Base-by-base conservation (phyloP, 192 early-diverging fungal genomes). In the Allomyces arbusculus region DNA sequence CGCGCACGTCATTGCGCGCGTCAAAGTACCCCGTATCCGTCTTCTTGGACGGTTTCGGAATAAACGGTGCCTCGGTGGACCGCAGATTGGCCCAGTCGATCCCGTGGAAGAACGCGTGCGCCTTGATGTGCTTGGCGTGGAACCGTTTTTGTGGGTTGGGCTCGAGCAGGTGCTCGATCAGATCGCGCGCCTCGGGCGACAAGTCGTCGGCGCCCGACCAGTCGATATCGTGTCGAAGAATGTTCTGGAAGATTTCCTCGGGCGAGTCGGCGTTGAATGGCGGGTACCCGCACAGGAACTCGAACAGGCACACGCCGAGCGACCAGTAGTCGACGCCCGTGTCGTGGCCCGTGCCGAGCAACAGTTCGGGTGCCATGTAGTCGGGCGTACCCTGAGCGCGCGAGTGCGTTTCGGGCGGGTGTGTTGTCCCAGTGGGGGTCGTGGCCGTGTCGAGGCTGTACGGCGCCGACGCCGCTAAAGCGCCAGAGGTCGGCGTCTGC, bases 321-420 rank as follows among this genome's bases (percentile, higher is more conserved):
- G 91, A 83, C 95, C 95, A 97, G 92, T 91, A 97, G 68, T 97
- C 95, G 10, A 95, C 95, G 3, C 85, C 85, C 4, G 82, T 79
- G 10, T 83, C 86, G 69, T 95, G 88, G 20, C 87, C 87, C 14
- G 88, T 83, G 8, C 92, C 91, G 10, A 92, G 80, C 45, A 95
- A 76, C 23, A 97, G 76, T 72, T 97, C 95, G 5, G 93, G 95
- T 0, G 93, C 93, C 62, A 97, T 68, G 50, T 93, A 95, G 70
- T 97, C 95, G 1, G 95, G 95, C 1, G 95, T 95, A 10, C 95
- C 95, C 33, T 40, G 33, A 0, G 33, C 33, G 8, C 33, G 33
- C 33, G 33, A 40, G 33, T 40, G 33, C 33, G 33, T 40, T 8
- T 40, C 33, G 33, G 33, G 33, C 7, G 33, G 33, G 33, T 40